These are phyloP conservation scores for Haematococcus sp. DNA, from an alignment of 139 green algal genomes.

Conservation along the genomic window DNA sequence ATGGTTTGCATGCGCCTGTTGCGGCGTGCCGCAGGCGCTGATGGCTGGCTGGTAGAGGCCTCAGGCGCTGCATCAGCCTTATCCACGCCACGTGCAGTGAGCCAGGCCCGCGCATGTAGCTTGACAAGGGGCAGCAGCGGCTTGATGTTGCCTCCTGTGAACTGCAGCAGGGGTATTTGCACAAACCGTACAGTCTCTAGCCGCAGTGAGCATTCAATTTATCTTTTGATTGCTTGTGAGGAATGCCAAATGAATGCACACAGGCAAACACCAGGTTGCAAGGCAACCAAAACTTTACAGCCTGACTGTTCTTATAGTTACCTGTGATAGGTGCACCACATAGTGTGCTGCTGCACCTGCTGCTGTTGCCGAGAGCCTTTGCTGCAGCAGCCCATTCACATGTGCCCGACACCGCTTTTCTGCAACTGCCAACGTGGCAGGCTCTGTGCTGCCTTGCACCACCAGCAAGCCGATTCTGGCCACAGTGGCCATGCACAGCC, in stretches of 20 bases:
- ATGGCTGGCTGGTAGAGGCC: no score
- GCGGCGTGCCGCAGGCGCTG: neutral
- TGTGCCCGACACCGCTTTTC: constrained; percentile 40
- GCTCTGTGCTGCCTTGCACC: no score
- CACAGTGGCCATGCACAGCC: no score
- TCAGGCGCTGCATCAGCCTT: no score
- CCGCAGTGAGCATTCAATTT: no score
- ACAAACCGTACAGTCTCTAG: neutral
- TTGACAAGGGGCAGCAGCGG: constrained; percentile 11
- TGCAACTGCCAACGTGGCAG: constrained; percentile 12
- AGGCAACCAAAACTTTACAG: no score
- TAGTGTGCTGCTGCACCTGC: neutral
- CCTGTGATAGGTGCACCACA: constrained; percentile 6
- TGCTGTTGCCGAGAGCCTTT: neutral
- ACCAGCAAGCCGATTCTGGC: no score
- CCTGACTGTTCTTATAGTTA: no score
- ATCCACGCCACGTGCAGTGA: no score
- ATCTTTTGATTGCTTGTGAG: no score
- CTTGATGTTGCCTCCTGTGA: neutral
- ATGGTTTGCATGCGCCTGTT: neutral
- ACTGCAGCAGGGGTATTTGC: neutral
- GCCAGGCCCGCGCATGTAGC: constrained; percentile 8
- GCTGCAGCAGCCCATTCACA: constrained; percentile 17
- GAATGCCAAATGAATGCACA: no score
- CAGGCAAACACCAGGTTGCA: no score